Conservation (phyloP, 2,329 filamentous ascomycete genomes). For the Cladophialophora bantiana region DNA sequence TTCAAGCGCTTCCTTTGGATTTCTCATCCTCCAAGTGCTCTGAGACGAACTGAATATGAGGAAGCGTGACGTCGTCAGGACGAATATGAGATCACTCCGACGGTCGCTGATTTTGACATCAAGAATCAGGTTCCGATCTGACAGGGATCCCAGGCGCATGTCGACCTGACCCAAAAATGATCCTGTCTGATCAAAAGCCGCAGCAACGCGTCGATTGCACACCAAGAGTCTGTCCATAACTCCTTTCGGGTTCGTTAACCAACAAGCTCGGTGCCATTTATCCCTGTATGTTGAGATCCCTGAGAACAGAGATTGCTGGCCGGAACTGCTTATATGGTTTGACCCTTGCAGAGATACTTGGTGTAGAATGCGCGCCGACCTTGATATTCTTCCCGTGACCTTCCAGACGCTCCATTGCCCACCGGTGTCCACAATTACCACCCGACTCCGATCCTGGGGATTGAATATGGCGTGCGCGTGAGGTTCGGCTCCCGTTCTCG, state of each 20-base stretch:
- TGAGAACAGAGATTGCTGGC: slow-evolving; percentile 28
- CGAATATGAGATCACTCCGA: slow-evolving; percentile 54
- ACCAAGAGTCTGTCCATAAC: slow-evolving; percentile 55
- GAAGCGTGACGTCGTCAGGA: slow-evolving; percentile 62
- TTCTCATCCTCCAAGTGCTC: slow-evolving; percentile 40
- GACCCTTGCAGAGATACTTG: slow-evolving; percentile 29
- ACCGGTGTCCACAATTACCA: slow-evolving; percentile 62
- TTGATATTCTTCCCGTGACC: slow-evolving; percentile 46
- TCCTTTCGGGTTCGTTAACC: slow-evolving; percentile 45
- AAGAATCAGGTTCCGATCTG: slow-evolving; percentile 60
- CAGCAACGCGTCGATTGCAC: slow-evolving; percentile 56
- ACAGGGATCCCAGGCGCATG: slow-evolving; percentile 48
- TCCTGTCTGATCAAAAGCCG: slow-evolving; percentile 47
- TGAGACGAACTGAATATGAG: slow-evolving; percentile 49
- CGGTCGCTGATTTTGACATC: slow-evolving; percentile 56
- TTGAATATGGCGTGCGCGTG: slow-evolving; percentile 67
- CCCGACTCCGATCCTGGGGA: slow-evolving; percentile 63
- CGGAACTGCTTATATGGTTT: slow-evolving; percentile 34
- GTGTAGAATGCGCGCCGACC: slow-evolving; percentile 44
- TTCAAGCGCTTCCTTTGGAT: slow-evolving; percentile 43
- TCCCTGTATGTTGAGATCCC: slow-evolving; percentile 45
- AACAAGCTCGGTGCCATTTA: slow-evolving; percentile 54
- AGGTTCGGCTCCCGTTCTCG: slow-evolving; percentile 53
- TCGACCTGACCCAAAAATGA: slow-evolving; percentile 41
- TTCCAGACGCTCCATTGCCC: slow-evolving; percentile 63